Base-by-base conservation (phyloP, 192 early-diverging fungal species). In the Coemansia sp. region DNA sequence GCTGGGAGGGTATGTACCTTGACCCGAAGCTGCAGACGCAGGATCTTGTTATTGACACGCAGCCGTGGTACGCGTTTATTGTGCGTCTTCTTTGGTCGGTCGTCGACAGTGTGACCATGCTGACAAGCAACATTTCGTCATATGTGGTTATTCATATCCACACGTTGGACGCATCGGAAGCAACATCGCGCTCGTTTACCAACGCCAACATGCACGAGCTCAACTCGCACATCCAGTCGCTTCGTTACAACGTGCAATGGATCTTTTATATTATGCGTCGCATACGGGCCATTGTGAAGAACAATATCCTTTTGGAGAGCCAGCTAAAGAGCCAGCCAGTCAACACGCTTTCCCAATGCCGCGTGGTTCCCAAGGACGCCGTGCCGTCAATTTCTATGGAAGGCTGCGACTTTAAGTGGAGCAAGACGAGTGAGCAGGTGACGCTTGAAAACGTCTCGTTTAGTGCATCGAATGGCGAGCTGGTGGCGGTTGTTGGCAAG, bases 401-500 rank as follows among this genome's bases (percentile, higher is more conserved):
- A 4, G 45, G 22, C 9, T 70, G 73, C 29, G 58, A 40, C 47
- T 77, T 77, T 46, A 32, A 31, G n/a, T 70, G 73, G 73, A 44
- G 31, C 3, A 60, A 47, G 38, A n/a, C 18, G 0, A 30, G 22
- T 3, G 51, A 50, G 10, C 30, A 53, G 11, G 54, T 45, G 10
- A 49, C 48, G 14, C 56, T 55, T 69, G 2, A 62, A 5, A 53
- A 57, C 32, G 67, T 89, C 45, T 73, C 79, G 58, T 24, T 88
- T 21, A 61, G 55, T 35, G 55, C 85, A 66, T 44, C 65, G 62
- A 58, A 67, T 32, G 78, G 88, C 44, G 51, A 82, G 19, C 81
- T 97, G 16, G 87, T 91, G 0, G 92, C 89, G 0, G 68, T 97
- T 21, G 87, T 92, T 11, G 95, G 95, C 12, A 75, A 85, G 2